Evolutionary conservation across 345 rosid species (phyloP), one percentile per base, ranked within the genome.

Genomic region (Erucastrum elatum): DNA sequence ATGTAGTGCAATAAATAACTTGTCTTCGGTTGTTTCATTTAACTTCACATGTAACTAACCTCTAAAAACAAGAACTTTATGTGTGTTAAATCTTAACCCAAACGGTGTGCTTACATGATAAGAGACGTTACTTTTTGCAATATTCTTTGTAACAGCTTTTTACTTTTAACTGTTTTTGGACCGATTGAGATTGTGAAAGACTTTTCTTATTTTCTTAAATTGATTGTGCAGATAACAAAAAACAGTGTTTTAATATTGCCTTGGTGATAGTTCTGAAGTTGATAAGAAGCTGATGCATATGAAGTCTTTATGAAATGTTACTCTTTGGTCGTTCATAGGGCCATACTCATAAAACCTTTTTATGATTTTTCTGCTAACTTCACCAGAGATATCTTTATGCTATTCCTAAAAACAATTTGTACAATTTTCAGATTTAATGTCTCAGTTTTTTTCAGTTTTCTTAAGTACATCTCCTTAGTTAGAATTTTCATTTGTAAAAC

Each of bases 181-280:
- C 64, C 10, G 66, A 34, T 39, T 56, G 74, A 55, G 70, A 66
- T 73, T 71, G 82, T 72, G 71, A 74, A 86, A 88, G 13, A 1
- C 62, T 82, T 82, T 71, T 88, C 79, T 83, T 78, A 83, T 76
- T 84, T 88, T 78, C 56, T 75, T 79, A 80, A 71, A 77, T 80
- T 90, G 81, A 80, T 79, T 92, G 86, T 92, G 98, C 98, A 92
- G 97, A 94, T 91, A 77, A 81, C 82, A 69, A 82, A 91, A 87
- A 83, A 85, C 93, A 89, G 82, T 89, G 83, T 87, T 94, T 90
- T 87, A 83, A 77, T 86, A 84, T 86, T 88, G 92, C 86, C 86
- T 80, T 87, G 94, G 87, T 87, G 97, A 87, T 86, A 88, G 88
- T 87, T 91, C 93, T 85, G 90, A 92, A 86, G 93, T 90, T 90